phyloP scores from a whole-genome alignment of 1,284 basidiomycete genomes.

The Cronartium quercuum region DNA sequence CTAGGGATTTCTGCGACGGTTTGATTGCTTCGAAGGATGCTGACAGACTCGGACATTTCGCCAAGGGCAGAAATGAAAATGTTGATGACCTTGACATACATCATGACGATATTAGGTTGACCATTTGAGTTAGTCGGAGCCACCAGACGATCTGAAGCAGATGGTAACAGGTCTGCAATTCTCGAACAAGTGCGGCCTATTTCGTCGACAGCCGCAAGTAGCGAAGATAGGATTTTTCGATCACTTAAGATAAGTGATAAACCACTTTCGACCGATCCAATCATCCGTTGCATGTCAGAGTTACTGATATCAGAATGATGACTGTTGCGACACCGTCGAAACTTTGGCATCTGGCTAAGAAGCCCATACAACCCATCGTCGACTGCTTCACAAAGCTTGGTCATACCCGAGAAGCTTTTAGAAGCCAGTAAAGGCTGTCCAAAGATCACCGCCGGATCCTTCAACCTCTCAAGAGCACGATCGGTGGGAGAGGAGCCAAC shows the following conservation, averaged over 20 bases:
- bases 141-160: background rate
- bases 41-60: background rate
- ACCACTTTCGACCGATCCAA: slow-evolving; percentile 32
- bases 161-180: slow-evolving; percentile 12
- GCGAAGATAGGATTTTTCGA: background rate
- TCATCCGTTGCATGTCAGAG: slow-evolving; percentile 28
- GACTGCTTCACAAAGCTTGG: background rate
- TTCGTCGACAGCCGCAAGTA: background rate
- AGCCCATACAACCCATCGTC: slow-evolving; percentile 27
- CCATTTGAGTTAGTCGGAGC: background rate
- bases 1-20: background rate
- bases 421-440: slow-evolving; percentile 22
- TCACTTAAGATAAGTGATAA: slow-evolving; percentile 28
- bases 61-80: background rate
- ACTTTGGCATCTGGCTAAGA: slow-evolving; percentile 28
- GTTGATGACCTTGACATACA: background rate
- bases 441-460: slow-evolving; percentile 21
- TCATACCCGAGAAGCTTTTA: slow-evolving; percentile 2
- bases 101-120: background rate
- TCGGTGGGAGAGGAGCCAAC: slow-evolving; percentile 51
- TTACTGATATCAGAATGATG: slow-evolving; percentile 29
- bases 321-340: slow-evolving; percentile 24
- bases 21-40: background rate
- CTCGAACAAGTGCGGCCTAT: slow-evolving; percentile 3
- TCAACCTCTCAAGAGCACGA: slow-evolving; percentile 9